These are phyloP conservation scores for Trichoderma sp. DNA, from an alignment of 2,329 filamentous ascomycete genomes.

Conservation along the genomic window DNA sequence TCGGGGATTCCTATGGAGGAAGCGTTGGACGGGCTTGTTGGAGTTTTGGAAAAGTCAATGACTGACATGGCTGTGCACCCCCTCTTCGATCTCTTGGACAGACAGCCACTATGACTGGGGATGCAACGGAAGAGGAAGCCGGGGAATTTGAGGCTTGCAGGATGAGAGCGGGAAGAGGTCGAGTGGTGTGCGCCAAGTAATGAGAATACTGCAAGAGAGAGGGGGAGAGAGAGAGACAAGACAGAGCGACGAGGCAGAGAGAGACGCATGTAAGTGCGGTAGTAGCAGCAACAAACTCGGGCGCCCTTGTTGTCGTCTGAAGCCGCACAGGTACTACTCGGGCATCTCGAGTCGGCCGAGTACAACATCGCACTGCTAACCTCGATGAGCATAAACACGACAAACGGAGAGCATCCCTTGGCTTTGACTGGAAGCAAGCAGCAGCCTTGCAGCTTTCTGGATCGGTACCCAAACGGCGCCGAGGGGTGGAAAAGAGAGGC, in stretches of 20 bases:
- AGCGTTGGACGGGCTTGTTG: too few relatives aligned
- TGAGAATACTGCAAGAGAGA: neutral
- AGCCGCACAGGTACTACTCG: neutral
- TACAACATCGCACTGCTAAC: neutral
- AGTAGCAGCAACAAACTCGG: neutral
- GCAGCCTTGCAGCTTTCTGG: slow-evolving; percentile 13
- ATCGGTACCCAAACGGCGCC: slow-evolving; percentile 23
- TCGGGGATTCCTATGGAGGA: slow-evolving; percentile 18
- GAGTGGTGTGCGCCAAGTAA: slow-evolving; percentile 5
- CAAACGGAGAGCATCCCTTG: too few relatives aligned
- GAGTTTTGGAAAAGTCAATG: neutral
- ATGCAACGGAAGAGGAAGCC: slow-evolving; percentile 19
- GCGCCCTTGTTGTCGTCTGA: neutral
- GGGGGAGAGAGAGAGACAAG: neutral
- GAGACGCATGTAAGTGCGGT: too few relatives aligned
- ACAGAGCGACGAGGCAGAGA: neutral
- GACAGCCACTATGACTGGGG: slow-evolving; percentile 7
- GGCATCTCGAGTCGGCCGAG: neutral
- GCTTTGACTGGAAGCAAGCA: neutral
- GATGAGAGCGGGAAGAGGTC: neutral
- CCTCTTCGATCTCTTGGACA: neutral
- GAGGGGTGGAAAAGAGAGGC: neutral
- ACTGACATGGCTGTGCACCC: neutral
- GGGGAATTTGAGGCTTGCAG: slow-evolving; percentile 12
- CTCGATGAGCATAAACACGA: too few relatives aligned